Conservation (phyloP, 148 eudicot genomes). For the Rhododendron kiyosumense region DNA sequence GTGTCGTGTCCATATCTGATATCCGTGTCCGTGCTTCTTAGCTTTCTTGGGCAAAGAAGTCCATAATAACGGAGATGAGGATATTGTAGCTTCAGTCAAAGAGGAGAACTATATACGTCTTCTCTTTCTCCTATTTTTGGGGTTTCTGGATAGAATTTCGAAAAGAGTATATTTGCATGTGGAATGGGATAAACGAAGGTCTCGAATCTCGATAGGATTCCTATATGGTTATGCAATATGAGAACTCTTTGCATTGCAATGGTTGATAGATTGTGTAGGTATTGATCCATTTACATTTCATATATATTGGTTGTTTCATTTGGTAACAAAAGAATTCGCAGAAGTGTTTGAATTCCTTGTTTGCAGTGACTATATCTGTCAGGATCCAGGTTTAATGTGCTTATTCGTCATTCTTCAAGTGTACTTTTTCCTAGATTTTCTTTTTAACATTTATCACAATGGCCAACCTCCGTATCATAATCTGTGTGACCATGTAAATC, state of each 20-base stretch:
- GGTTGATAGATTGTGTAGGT: neutral
- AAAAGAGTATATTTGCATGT: neutral
- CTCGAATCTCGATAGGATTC: neutral
- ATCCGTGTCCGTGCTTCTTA: neutral
- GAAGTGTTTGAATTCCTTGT: neutral
- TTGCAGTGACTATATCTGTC: neutral
- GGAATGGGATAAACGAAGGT: neutral
- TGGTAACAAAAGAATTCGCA: neutral
- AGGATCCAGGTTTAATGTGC: neutral
- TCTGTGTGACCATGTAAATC: neutral
- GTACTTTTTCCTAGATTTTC: neutral
- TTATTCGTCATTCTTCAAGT: neutral
- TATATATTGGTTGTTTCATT: neutral
- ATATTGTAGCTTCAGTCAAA: neutral
- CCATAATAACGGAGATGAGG: neutral
- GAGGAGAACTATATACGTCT: neutral
- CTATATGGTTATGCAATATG: neutral
- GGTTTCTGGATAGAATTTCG: neutral
- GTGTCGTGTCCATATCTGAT: no score
- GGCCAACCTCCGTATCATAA: neutral
- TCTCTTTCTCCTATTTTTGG: neutral
- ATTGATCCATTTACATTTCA: neutral
- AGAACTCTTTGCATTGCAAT: neutral
- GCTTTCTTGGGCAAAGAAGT: neutral
- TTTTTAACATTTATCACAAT: neutral